Evolutionary conservation across 2,329 filamentous ascomycete species (phyloP), one percentile per base, ranked within the genome.

Genomic region (Talaromyces pinophilus): DNA sequence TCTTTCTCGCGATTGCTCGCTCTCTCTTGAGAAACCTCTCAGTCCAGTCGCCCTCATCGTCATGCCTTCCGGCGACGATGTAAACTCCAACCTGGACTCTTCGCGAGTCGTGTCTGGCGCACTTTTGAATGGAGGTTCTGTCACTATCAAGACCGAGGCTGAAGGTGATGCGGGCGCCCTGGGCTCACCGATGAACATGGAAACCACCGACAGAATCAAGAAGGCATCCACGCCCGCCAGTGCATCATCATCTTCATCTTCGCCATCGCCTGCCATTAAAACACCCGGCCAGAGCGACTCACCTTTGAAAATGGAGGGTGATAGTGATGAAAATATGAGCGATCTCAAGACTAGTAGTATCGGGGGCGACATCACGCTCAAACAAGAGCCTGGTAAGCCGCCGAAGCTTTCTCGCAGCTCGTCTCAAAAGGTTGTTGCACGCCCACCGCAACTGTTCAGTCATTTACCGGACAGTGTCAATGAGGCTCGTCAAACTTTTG

Each of bases 391-490:
- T 30, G 86, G 86, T 25, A 87, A 90, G 73, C 85, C 87, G 48
- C 86, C 90, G 55, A 95, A 92, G 79, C 82, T 91, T 66, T 85
- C 89, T 70, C 90, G 92, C 72, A 92, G 90, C 74, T 82, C 87
- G 44, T 90, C 91, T 22, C 88, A 91, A 71, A 96, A 92, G 77
- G 78, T 88, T 60, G 79, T 86, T 67, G 80, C 85, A 68, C 86
- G 87, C 65, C 84, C 88, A 66, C 84, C 88, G 62, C 83, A 83
- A 63, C 82, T 97, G 11, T 97, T 91, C 77, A 79, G 84, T 72
- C 85, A 96, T 77, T 82, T 94, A 35, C 89, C 91, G 46, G 90
- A 97, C 78, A 88, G 88, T 70, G 96, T 92, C 2, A 80, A 83
- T 42, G 91, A 95, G 72, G 91, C 95, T 3, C 89, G 86, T 71